These are phyloP conservation scores for Diaporthe helianthi DNA, from an alignment of 2,329 filamentous ascomycete genomes.

Conservation along the genomic window DNA sequence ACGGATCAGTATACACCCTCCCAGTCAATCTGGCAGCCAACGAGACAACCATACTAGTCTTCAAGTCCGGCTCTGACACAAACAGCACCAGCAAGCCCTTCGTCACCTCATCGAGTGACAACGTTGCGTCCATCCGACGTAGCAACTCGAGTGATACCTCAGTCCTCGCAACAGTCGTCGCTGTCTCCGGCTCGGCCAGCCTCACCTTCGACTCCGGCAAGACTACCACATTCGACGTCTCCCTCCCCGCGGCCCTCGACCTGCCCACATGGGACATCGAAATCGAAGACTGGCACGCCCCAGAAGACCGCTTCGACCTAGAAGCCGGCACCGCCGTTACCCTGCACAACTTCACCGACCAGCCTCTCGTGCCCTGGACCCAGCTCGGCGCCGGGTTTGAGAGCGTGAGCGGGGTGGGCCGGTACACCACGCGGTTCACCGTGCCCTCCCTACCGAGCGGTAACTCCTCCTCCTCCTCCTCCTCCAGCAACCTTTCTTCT, in stretches of 20 bases:
- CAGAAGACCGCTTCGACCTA: conserved; percentile 19
- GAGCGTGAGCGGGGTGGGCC: conserved; percentile 26
- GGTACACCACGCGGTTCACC: conserved; percentile 25
- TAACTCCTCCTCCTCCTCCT: not conserved
- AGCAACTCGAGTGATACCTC: not conserved
- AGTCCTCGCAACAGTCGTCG: conserved; percentile 18
- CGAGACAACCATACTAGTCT: conserved; percentile 47
- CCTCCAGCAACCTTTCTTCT: not conserved
- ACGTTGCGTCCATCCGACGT: not conserved
- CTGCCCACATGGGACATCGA: conserved; percentile 25
- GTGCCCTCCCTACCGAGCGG: conserved; percentile 8
- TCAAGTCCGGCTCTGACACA: conserved; percentile 6
- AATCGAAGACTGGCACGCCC: conserved; percentile 25
- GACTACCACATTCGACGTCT: not conserved
- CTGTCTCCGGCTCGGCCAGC: conserved; percentile 13
- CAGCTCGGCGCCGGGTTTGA: conserved; percentile 16
- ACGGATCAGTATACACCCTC: conserved; percentile 43
- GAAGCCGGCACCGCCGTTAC: conserved; percentile 20
- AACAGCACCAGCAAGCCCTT: conserved; percentile 1
- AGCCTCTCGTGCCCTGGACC: conserved; percentile 16
- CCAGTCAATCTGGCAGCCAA: conserved; percentile 47
- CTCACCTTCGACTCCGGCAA: conserved; percentile 19
- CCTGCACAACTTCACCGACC: conserved; percentile 13
- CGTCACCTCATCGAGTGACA: conserved; percentile 11
- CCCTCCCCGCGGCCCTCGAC: not conserved